These are phyloP conservation scores for Magnusiomyces sp. DNA, from an alignment of 1,139 yeast species.

Conservation along the genomic window DNA sequence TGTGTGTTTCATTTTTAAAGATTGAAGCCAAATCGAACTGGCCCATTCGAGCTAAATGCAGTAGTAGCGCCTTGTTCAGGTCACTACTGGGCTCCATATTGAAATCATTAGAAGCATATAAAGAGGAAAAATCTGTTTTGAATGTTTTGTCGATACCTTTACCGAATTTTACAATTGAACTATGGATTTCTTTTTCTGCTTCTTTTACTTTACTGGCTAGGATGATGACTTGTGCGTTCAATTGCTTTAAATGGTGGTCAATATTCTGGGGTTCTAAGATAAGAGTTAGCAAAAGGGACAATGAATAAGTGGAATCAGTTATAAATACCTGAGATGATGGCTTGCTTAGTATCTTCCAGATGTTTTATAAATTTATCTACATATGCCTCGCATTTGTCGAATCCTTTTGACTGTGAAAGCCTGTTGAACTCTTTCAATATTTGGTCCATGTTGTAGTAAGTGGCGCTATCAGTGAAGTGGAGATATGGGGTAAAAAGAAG, in stretches of 20 bases:
- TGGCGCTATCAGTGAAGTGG: no score
- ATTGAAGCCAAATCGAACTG: slow-evolving; percentile 34
- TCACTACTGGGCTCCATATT: slow-evolving; percentile 19
- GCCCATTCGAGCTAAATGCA: slow-evolving; percentile 40
- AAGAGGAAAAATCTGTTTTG: slow-evolving; percentile 22
- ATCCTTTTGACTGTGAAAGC: slow-evolving; percentile 24
- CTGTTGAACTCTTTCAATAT: slow-evolving; percentile 25
- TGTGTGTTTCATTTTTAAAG: slow-evolving; percentile 30
- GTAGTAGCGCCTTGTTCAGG: slow-evolving; percentile 35
- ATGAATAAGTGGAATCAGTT: neutral
- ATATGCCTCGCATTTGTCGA: slow-evolving; percentile 25
- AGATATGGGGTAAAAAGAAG: neutral
- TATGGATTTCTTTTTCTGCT: slow-evolving; percentile 28
- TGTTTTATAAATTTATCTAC: slow-evolving; percentile 25
- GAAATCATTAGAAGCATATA: slow-evolving; percentile 28
- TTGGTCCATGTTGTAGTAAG: slow-evolving; percentile 22
- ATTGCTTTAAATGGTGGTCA: slow-evolving; percentile 6
- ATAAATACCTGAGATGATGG: slow-evolving; percentile 15
- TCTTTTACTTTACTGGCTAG: slow-evolving; percentile 16
- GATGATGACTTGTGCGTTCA: slow-evolving; percentile 8
- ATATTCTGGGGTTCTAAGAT: slow-evolving; percentile 15
- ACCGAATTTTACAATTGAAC: slow-evolving; percentile 28
- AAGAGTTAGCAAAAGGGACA: neutral
- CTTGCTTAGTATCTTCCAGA: slow-evolving; percentile 23
- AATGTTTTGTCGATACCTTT: slow-evolving; percentile 30